These are phyloP conservation scores for Arthrobotrys sinensis DNA, from an alignment of 2,329 filamentous ascomycete genomes.

Conservation along the genomic window DNA sequence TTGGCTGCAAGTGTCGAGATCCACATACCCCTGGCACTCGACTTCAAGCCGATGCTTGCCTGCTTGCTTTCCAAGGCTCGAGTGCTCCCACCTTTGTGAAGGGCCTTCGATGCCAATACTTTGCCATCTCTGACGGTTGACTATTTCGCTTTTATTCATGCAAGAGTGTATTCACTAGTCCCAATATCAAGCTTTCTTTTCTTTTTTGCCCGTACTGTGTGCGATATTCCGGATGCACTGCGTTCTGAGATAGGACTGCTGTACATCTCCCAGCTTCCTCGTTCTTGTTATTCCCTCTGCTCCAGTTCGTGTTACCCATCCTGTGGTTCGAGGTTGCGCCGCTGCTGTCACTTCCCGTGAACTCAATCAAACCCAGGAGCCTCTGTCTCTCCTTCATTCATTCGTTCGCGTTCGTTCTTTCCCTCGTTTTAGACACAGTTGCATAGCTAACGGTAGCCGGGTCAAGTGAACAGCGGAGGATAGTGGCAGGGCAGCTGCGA, in stretches of 20 bases:
- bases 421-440: neutral
- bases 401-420: neutral
- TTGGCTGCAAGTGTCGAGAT: constrained; percentile 26
- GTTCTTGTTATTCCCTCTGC: constrained; percentile 59
- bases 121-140: constrained; percentile 14
- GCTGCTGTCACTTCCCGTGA: constrained; percentile 65
- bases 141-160: constrained; percentile 63
- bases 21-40: constrained; percentile 44
- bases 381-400: constrained; percentile 61
- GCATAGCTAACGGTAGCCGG: constrained; percentile 22
- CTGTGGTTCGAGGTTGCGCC: constrained; percentile 65
- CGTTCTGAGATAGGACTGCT: neutral
- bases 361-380: constrained; percentile 66
- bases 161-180: constrained; percentile 29
- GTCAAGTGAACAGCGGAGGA: constrained; percentile 37
- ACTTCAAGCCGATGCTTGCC: constrained; percentile 10
- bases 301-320: constrained; percentile 62
- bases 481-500: constrained; percentile 25
- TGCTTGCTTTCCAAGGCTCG: constrained; percentile 15
- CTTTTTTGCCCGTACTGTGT: constrained; percentile 56
- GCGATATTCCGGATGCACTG: constrained; percentile 8
- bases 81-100: constrained; percentile 18
- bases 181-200: constrained; percentile 60
- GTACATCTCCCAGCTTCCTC: constrained; percentile 55
- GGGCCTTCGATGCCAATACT: constrained; percentile 14